A percentile compares a stretch with the other conserved stretches of the same genome.
Evolutionary conservation across 768 basidiomycete genomes (phyloP).

Genomic region (Clathrus columnatus): DNA sequence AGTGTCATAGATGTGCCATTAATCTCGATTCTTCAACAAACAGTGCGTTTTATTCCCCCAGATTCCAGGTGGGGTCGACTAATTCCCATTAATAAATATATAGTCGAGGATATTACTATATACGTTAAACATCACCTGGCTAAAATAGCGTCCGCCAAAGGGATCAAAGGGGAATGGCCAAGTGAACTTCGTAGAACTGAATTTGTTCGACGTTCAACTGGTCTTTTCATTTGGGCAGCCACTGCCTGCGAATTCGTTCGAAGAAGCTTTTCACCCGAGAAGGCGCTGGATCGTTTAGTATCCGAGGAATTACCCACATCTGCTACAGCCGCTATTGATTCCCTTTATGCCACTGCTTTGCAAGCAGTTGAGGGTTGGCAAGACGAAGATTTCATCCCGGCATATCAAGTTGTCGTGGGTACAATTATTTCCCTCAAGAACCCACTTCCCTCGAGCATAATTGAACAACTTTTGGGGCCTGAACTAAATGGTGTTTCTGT

Average conservation of each 20-base stretch:
- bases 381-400: not conserved
- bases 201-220: conserved; percentile 10
- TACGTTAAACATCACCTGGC: not conserved
- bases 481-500: not conserved
- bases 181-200: not conserved
- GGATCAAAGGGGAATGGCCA: not conserved
- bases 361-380: not conserved
- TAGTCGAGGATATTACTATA: not conserved
- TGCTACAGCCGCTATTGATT: not conserved
- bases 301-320: not conserved
- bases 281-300: not conserved
- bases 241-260: conserved; percentile 15
- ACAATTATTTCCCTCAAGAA: not conserved
- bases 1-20: not conserved
- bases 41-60: not conserved
- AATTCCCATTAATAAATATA: not conserved
- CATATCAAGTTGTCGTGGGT: not conserved
- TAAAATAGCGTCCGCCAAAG: not conserved
- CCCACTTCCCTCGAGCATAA: not conserved
- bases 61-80: not conserved
- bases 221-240: conserved; percentile 21
- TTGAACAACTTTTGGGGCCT: not conserved
- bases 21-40: not conserved
- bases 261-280: not conserved
- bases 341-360: not conserved